A percentile compares a stretch with the other conserved stretches of the same genome.
Conservation (phyloP, 371 early-diverging fungal species). For the Smittium culicis region DNA sequence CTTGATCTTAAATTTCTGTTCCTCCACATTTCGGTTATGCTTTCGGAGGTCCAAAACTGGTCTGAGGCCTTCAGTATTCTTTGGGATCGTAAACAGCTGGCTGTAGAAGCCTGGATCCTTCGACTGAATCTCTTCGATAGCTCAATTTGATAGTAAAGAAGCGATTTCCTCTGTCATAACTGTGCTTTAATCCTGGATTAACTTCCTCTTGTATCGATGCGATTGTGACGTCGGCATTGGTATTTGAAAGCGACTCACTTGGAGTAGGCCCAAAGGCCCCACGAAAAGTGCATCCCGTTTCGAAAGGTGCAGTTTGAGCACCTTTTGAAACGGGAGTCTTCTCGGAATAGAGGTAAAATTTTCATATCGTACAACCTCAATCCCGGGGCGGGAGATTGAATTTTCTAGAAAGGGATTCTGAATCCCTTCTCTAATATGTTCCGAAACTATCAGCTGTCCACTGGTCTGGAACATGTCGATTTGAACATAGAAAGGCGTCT, state of each 20-base stretch:
- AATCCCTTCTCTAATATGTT: background rate
- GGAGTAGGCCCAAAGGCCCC: no score
- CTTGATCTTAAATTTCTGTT: background rate
- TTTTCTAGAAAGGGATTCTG: background rate
- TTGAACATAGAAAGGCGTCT: no score
- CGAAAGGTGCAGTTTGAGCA: no score
- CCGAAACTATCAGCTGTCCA: background rate
- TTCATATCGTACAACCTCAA: no score
- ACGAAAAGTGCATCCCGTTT: no score
- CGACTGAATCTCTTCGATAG: background rate
- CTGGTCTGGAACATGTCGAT: no score
- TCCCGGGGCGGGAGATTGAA: background rate
- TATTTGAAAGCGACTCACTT: no score
- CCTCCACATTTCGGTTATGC: background rate
- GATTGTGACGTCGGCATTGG: background rate
- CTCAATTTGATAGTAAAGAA: background rate
- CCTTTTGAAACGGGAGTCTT: no score
- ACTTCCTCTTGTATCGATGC: background rate
- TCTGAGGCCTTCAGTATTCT: background rate
- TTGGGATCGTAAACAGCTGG: background rate
- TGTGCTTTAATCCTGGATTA: background rate
- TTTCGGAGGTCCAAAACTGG: background rate
- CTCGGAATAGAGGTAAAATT: no score
- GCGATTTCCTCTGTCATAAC: background rate
- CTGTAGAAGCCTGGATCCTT: background rate